A percentile compares a stretch with the other conserved stretches of the same genome.
These are phyloP conservation scores for Candida mesenterica DNA, from an alignment of 1,139 yeast genomes.

Conservation along the genomic window DNA sequence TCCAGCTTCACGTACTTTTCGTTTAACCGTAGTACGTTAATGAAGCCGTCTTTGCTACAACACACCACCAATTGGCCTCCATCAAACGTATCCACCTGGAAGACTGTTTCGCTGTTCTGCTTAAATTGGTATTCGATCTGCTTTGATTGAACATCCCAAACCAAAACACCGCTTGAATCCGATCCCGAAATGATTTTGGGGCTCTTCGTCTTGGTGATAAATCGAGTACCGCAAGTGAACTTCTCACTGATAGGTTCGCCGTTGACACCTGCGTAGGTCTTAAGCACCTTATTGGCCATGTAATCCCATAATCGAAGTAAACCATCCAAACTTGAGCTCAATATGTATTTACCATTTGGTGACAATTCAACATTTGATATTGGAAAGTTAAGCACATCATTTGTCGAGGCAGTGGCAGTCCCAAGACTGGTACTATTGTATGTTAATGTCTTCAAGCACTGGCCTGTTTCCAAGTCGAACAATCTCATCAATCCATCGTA, in stretches of 20 bases:
- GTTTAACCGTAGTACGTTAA: conserved; percentile 26
- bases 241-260: conserved; percentile 40
- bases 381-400: conserved; percentile 55
- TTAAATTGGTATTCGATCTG: conserved; percentile 40
- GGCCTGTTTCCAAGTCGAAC: conserved; percentile 87
- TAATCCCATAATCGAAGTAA: conserved; percentile 78
- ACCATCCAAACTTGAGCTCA: conserved; percentile 83
- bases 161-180: conserved; percentile 54
- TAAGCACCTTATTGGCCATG: conserved; percentile 71
- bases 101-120: conserved; percentile 36
- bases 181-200: conserved; percentile 65
- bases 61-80: conserved; percentile 42
- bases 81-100: conserved; percentile 45
- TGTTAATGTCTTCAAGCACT: conserved; percentile 85
- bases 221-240: conserved; percentile 49
- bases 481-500: conserved; percentile 88
- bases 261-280: conserved; percentile 55
- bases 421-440: conserved; percentile 60
- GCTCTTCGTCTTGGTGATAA: conserved; percentile 31
- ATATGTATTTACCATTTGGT: conserved; percentile 78
- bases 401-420: conserved; percentile 58
- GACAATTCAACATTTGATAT: conserved; percentile 71
- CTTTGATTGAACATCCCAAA: conserved; percentile 79
- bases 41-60: conserved; percentile 27
- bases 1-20: conserved; percentile 5